Base-by-base conservation (phyloP, 1,284 basidiomycete genomes). In the Ceratobasidium sp. region DNA sequence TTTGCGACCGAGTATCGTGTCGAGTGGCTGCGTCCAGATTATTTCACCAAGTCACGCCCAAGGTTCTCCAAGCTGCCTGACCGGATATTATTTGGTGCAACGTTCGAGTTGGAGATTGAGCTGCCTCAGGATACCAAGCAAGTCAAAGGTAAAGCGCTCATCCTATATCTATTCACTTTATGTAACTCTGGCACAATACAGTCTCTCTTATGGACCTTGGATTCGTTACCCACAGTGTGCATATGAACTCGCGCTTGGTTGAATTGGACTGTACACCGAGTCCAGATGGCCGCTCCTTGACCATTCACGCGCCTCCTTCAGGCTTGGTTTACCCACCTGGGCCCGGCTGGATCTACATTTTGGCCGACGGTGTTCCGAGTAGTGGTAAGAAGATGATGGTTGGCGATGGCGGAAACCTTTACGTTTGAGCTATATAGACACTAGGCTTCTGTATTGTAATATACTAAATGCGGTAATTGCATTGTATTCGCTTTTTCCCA, bases 1-100 rank as follows among this genome's bases (percentile, higher is more conserved):
- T 93, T 89, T 78, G 88, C 86, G 30, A 94, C 92, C 0, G 92
- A 93, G 77, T 94, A 93, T 78, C 83, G 91, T 57, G 89, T 93
- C 21, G 92, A 94, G 77, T 91, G 89, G 87, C 79, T 92, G 52
- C 81, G 79, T 14, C 91, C 92, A 0, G 87, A 91, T 2, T 94
- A 93, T 77, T 88, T 91, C 87, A 76, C 77, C n/a, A 28, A 39
- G 45, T 48, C 45, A 2, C 84, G 92, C 23, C 92, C 92, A 0
- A 78, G 80, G 52, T 84, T 89, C 46, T 73, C 74, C 0, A 75
- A 77, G 4, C 76, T 79, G 3, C 83, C 85, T 0, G 77, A 79
- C 18, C 81, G 80, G 26, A 75, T 92, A 5, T 78, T 78, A 1
- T 92, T 88, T 75, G 84, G 82, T 21, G 74, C 83, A 76, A 77